Percentiles rank a stretch among this genome's conserved stretches.
phyloP scores from a whole-genome alignment of 1,139 yeast species.

The Pichia sp. region DNA sequence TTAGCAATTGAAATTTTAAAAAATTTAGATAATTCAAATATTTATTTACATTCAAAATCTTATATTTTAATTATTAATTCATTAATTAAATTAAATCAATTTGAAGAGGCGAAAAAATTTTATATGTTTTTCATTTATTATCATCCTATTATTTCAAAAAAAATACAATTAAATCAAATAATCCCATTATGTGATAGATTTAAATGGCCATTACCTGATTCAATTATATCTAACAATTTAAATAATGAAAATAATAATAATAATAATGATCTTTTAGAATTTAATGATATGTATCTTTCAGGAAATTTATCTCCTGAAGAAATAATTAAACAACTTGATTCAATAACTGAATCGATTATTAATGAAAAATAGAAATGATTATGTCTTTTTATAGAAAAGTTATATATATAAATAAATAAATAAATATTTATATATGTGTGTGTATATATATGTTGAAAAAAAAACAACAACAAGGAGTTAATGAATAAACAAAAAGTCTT shows the following conservation, averaged over 20 bases:
- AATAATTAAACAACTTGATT: background rate
- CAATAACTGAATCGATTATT: background rate
- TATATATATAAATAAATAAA: background rate
- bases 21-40: conserved; percentile 2
- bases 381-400: conserved; percentile 10
- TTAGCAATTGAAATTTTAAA: conserved; percentile 4
- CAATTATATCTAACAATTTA: background rate
- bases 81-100: conserved; percentile 18
- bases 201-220: conserved; percentile 12
- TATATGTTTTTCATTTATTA: conserved; percentile 7
- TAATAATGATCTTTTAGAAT: too few species aligned
- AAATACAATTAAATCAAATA: background rate
- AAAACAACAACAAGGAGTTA: background rate
- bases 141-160: background rate
- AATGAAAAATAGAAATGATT: background rate
- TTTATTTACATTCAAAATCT: conserved; percentile 12
- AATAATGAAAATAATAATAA: too few species aligned
- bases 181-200: conserved; percentile 3
- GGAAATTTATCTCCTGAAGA: conserved; percentile 8
- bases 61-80: conserved; percentile 18
- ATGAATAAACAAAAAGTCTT: background rate
- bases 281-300: too few species aligned
- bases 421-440: background rate
- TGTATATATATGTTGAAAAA: background rate
- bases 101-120: conserved; percentile 16